A percentile compares a stretch with the other conserved stretches of the same genome.
phyloP scores from a whole-genome alignment of 768 basidiomycete species.

The Fomitopsis serialis region DNA sequence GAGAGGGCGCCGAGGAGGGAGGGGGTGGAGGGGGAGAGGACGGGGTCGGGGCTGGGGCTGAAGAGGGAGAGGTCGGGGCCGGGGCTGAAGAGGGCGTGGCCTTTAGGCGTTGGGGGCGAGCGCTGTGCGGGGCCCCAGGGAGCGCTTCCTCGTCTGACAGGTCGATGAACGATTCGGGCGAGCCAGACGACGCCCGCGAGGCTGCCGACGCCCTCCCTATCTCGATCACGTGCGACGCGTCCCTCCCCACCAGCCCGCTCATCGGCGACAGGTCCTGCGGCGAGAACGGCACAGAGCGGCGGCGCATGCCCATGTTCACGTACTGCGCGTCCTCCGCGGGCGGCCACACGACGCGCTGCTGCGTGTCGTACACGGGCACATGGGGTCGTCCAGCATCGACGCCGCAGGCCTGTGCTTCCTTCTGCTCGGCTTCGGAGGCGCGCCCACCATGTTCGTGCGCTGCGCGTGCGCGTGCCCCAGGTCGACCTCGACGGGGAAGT shows the following conservation, averaged over 20 bases:
- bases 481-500: slow-evolving; percentile 8
- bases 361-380: slow-evolving; percentile 8
- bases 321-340: slow-evolving; percentile 25
- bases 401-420: slow-evolving; percentile 19
- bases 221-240: slow-evolving; percentile 13
- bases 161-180: slow-evolving; percentile 57
- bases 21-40: slow-evolving; percentile 33
- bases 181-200: too few species aligned
- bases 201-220: too few species aligned
- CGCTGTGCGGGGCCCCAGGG: slow-evolving; percentile 31
- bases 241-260: background rate
- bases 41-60: slow-evolving; percentile 13
- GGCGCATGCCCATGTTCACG: slow-evolving; percentile 28
- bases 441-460: slow-evolving; percentile 1
- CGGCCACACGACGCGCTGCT: slow-evolving; percentile 24
- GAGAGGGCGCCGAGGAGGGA: slow-evolving; percentile 40
- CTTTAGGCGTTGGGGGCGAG: slow-evolving; percentile 24
- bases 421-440: slow-evolving; percentile 5
- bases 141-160: slow-evolving; percentile 56
- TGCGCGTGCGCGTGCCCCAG: slow-evolving; percentile 14
- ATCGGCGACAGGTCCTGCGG: slow-evolving; percentile 37
- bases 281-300: slow-evolving; percentile 52
- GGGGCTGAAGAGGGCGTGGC: background rate
- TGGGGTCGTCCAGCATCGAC: slow-evolving; percentile 20
- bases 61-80: too few species aligned